Evolutionary conservation across 371 early-diverging fungal species (phyloP), one percentile per base, ranked within the genome.

Genomic region (Syncephalastrum sp.): DNA sequence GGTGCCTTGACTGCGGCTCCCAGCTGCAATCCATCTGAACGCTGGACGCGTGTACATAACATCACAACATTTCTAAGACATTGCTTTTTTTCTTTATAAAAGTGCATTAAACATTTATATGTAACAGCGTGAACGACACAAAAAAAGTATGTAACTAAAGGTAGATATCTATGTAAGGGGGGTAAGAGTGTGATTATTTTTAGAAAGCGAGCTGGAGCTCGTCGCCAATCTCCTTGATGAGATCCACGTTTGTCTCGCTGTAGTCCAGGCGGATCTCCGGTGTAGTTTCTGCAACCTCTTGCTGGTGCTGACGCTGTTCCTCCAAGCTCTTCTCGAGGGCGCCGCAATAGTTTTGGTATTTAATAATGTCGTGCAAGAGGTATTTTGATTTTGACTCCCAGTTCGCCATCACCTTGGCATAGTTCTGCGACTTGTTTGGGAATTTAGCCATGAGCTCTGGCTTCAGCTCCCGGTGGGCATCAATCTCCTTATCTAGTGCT

Each of bases 371-470:
- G 65, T 88, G 84, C 56, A 92, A 70, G 57, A 95, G 68, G 63
- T 90, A 89, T 57, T 89, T 84, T 15, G 90, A 84, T 67, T 90
- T 92, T 24, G 84, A 74, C 64, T 89, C 90, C 95, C 95, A 95
- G 64, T 95, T 95, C 5, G 82, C 61, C 56, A 89, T 77, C 1
- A 88, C 94, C 59, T 83, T 88, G 4, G 82, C 63, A 59, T 83
- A 61, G 21, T 77, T 74, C 54, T 74, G 74, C 15, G 84, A 77
- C 53, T 79, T 78, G 29, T 74, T 72, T 41, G 67, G 72, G 59
- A 85, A 89, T 75, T 64, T 70, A 24, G 64, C 65, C 13, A 68
- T 42, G 14, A 75, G 54, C 19, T 69, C 69, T 51, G 61, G 62
- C 55, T 75, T 75, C 8, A 72, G 47, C 13, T 75, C 76, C 27